Conservation (phyloP, 176 grass and related monocot species). For the Paspalum notatum region DNA sequence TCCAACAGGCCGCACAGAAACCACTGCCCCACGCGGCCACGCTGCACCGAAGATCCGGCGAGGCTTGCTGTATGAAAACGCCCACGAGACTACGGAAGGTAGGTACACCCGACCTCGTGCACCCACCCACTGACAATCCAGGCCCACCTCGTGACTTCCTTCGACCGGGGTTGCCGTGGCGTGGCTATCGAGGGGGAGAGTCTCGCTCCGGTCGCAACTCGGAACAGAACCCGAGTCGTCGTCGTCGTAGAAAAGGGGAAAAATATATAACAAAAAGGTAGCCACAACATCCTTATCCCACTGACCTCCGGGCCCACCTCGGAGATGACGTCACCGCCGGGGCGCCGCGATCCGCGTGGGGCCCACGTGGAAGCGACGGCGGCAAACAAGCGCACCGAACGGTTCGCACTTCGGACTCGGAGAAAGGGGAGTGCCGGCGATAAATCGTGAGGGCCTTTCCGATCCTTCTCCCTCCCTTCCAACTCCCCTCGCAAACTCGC, state of each 20-base stretch:
- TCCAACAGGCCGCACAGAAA: neutral
- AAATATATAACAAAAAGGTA: neutral
- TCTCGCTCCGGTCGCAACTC: neutral
- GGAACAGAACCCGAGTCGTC: neutral
- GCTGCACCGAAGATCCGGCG: neutral
- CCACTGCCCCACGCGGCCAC: neutral
- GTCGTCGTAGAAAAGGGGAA: neutral
- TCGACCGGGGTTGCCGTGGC: neutral
- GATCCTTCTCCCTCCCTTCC: neutral
- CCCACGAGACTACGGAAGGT: neutral
- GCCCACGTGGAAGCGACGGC: neutral
- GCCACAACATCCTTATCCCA: too few species aligned
- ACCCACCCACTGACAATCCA: neutral
- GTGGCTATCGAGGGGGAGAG: neutral
- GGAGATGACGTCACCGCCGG: neutral
- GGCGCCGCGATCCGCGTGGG: neutral
- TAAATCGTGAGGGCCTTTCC: neutral
- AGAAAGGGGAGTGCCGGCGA: neutral
- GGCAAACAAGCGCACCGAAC: neutral
- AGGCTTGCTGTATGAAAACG: neutral
- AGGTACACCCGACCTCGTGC: neutral
- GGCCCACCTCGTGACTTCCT: slow-evolving; percentile 3
- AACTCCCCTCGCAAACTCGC: neutral
- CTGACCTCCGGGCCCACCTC: neutral
- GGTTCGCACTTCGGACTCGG: neutral